A percentile compares a stretch with the other conserved stretches of the same genome.
Conservation (phyloP, 345 rosid species). For the Sapria himalayana region DNA sequence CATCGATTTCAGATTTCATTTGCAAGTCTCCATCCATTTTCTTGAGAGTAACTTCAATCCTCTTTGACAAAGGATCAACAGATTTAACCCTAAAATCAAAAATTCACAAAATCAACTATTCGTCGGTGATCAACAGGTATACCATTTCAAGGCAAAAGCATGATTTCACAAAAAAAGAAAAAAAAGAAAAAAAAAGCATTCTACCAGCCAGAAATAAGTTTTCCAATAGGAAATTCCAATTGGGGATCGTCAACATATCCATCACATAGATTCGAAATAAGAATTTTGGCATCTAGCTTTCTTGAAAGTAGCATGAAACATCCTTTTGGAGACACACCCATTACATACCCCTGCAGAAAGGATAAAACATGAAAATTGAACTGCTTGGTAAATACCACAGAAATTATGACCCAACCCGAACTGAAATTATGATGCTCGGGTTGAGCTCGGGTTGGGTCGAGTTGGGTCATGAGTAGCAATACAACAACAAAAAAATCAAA, state of each 20-base stretch:
- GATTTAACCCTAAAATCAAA: constrained; percentile 39
- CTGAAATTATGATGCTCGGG: too few relatives aligned
- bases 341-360: constrained; percentile 74
- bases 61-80: constrained; percentile 63
- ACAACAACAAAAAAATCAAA: too few relatives aligned
- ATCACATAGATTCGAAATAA: constrained; percentile 56
- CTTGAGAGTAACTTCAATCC: constrained; percentile 79
- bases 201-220: constrained; percentile 74
- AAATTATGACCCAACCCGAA: too few relatives aligned
- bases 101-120: too few relatives aligned
- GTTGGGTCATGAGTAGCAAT: too few relatives aligned
- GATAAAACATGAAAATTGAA: constrained; percentile 1
- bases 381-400: too few relatives aligned
- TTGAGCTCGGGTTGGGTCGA: too few relatives aligned
- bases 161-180: not conserved
- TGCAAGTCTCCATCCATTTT: constrained; percentile 17
- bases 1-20: constrained; percentile 27
- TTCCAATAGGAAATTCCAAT: constrained; percentile 70
- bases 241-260: constrained; percentile 48
- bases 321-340: constrained; percentile 59
- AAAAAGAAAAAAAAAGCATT: constrained; percentile 6
- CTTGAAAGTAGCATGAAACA: constrained; percentile 75
- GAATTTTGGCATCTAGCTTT: constrained; percentile 69
- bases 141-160: constrained; percentile 10
- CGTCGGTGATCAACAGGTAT: too few relatives aligned